Conservation (phyloP, 2,329 filamentous ascomycete species). For the Exophiala viscosa region DNA sequence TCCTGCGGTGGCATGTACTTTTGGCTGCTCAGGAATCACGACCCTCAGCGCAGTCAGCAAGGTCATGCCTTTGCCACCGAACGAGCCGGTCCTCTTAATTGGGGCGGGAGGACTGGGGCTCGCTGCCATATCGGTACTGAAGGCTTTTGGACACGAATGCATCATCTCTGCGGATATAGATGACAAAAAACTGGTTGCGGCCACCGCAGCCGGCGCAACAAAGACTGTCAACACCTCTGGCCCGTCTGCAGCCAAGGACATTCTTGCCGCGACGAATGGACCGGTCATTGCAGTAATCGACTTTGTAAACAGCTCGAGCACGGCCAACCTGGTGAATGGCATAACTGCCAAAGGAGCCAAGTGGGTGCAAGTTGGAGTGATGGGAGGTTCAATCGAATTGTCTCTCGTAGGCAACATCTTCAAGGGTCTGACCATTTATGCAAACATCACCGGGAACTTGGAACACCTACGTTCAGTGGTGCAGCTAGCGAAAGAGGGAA, state of each 20-base stretch:
- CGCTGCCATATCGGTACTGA: slow-evolving; percentile 18
- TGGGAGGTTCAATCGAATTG: slow-evolving; percentile 18
- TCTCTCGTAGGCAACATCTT: slow-evolving; percentile 12
- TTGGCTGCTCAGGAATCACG: slow-evolving; percentile 13
- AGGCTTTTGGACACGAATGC: slow-evolving; percentile 6
- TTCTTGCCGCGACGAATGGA: slow-evolving; percentile 6
- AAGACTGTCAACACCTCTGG: slow-evolving; percentile 2
- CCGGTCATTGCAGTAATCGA: slow-evolving; percentile 18
- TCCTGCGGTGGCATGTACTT: slow-evolving; percentile 21
- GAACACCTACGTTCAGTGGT: slow-evolving; percentile 9
- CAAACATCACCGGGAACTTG: slow-evolving; percentile 13
- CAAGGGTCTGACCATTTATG: slow-evolving; percentile 9
- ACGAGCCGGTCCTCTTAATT: slow-evolving; percentile 11
- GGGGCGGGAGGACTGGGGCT: slow-evolving; percentile 9
- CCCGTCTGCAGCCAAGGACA: background rate
- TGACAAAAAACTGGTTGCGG: slow-evolving; percentile 9
- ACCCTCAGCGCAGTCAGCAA: slow-evolving; percentile 10
- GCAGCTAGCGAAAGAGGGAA: slow-evolving; percentile 9
- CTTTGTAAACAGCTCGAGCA: slow-evolving; percentile 20
- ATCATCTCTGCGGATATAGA: slow-evolving; percentile 17
- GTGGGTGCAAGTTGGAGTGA: slow-evolving; percentile 19
- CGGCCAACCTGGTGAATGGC: slow-evolving; percentile 6
- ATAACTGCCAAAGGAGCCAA: slow-evolving; percentile 18
- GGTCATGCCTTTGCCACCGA: slow-evolving; percentile 5
- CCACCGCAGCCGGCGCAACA: slow-evolving; percentile 12